These are phyloP conservation scores for Croton setiger DNA, from an alignment of 441 rosid species.

Conservation along the genomic window DNA sequence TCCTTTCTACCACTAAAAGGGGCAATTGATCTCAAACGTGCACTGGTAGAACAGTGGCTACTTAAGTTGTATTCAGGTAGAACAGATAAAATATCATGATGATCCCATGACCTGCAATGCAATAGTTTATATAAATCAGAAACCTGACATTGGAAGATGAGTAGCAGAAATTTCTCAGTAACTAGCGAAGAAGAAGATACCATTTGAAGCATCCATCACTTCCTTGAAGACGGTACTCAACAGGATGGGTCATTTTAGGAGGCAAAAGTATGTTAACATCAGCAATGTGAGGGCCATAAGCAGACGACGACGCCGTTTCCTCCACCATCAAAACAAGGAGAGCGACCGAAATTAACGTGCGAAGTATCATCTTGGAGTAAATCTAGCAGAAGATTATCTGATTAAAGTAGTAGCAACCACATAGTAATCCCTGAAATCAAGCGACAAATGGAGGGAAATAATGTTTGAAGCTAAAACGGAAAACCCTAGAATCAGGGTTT, in stretches of 20 bases:
- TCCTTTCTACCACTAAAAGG: constrained; percentile 80
- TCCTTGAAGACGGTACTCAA: constrained; percentile 92
- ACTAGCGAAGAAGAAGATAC: constrained; percentile 26
- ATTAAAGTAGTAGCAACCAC: not conserved
- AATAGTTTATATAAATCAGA: not conserved
- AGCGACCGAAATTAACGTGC: constrained; percentile 26
- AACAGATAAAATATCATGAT: constrained; percentile 82
- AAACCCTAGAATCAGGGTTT: constrained; percentile 36
- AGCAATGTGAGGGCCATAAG: constrained; percentile 84
- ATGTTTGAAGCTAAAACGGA: constrained; percentile 10
- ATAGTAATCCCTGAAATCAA: not conserved
- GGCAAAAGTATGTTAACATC: constrained; percentile 93
- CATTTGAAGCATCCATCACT: constrained; percentile 98
- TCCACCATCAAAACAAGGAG: constrained; percentile 30
- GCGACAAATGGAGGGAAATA: constrained; percentile 8
- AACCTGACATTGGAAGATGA: constrained; percentile 50
- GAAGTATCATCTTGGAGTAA: constrained; percentile 26
- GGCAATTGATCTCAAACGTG: constrained; percentile 78
- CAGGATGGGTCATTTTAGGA: constrained; percentile 85
- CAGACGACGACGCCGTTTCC: constrained; percentile 33
- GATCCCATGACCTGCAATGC: constrained; percentile 93
- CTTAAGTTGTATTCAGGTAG: constrained; percentile 78
- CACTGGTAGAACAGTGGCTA: constrained; percentile 82
- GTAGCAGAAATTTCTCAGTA: not conserved
- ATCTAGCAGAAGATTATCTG: not conserved